Conservation (phyloP, 805 yeast species). For the Suhomyces xylopsoci region DNA sequence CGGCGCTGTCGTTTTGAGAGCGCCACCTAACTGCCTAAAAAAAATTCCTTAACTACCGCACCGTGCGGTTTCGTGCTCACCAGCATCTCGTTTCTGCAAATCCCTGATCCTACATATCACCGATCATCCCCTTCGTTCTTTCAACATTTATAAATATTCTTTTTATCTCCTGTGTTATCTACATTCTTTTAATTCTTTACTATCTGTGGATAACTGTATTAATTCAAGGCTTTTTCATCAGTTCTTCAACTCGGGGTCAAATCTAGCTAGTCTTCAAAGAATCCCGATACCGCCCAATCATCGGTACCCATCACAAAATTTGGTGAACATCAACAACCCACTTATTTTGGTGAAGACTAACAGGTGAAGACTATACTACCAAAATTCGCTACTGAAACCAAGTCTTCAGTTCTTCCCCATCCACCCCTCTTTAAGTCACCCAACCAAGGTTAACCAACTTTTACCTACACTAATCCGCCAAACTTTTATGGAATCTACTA, state of each 20-base stretch:
- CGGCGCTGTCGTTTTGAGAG: background rate
- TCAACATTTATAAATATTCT: background rate
- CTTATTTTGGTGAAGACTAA: background rate
- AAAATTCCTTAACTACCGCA: background rate
- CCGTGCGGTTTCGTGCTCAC: background rate
- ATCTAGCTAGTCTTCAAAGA: background rate
- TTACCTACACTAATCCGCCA: background rate
- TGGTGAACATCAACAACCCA: background rate
- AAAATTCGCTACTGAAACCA: too few species aligned
- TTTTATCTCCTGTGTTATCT: background rate
- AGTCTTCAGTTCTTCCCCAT: background rate
- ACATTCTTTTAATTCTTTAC: background rate
- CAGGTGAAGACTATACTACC: background rate
- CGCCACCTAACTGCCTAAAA: background rate
- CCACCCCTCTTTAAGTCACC: background rate
- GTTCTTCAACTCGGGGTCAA: background rate
- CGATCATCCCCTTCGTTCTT: background rate
- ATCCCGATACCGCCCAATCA: background rate
- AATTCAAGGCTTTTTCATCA: background rate
- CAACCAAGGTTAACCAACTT: background rate
- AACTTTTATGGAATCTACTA: background rate
- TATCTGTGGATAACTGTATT: background rate
- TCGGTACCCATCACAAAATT: background rate
- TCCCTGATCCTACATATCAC: background rate
- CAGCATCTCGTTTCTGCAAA: background rate